These are phyloP conservation scores for Rhynchosporium agropyri DNA, from an alignment of 2,329 filamentous ascomycete genomes.

Conservation along the genomic window DNA sequence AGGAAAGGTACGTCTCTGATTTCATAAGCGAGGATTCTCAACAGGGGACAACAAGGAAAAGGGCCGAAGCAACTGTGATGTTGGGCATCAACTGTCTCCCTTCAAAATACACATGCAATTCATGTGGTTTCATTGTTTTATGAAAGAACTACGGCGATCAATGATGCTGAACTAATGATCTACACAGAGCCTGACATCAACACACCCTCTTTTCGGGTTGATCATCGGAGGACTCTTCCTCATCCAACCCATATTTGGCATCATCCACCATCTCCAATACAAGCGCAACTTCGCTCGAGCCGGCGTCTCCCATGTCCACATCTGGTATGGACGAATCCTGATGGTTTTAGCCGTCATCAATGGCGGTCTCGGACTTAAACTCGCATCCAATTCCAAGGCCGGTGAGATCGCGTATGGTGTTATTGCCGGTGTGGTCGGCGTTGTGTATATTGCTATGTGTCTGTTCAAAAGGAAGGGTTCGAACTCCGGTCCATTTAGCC, in stretches of 20 bases:
- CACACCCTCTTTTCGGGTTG: slow-evolving; percentile 60
- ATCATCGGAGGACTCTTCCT: slow-evolving; percentile 56
- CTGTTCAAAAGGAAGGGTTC: slow-evolving; percentile 28
- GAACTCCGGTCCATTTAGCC: not conserved
- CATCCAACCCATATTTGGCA: slow-evolving; percentile 61
- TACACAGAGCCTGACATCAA: slow-evolving; percentile 53
- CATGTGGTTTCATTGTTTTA: not conserved
- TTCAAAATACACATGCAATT: not conserved
- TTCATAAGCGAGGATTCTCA: not conserved
- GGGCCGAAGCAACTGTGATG: not conserved
- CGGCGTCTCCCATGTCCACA: slow-evolving; percentile 57
- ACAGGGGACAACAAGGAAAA: not conserved
- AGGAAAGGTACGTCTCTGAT: slow-evolving; percentile 46
- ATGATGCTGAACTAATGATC: not conserved
- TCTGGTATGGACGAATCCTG: slow-evolving; percentile 63
- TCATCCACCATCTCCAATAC: slow-evolving; percentile 59
- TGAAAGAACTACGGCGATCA: not conserved
- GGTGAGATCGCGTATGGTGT: slow-evolving; percentile 59
- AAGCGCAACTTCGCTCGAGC: slow-evolving; percentile 52
- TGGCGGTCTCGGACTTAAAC: slow-evolving; percentile 61
- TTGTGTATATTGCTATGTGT: slow-evolving; percentile 48
- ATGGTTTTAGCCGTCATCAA: slow-evolving; percentile 64
- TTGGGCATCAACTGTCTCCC: too few relatives aligned
- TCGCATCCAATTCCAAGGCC: slow-evolving; percentile 47
- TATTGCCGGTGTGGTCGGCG: slow-evolving; percentile 53